Evolutionary conservation across 1,284 basidiomycete genomes (phyloP), one percentile per base, ranked within the genome.

Genomic region (Meripilus lineatus): DNA sequence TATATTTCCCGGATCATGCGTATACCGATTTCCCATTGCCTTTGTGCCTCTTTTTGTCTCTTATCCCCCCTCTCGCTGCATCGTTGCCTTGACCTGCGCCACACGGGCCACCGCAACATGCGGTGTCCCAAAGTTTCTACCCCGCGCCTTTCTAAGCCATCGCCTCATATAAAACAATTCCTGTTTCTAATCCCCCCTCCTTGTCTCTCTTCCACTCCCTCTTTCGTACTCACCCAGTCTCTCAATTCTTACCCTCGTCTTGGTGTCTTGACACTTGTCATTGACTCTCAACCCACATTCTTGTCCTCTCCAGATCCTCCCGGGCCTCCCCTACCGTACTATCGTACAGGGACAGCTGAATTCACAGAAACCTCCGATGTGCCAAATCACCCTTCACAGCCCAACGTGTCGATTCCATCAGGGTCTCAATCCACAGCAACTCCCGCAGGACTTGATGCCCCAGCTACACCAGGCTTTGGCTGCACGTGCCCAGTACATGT

Each of bases 311-410:
- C 32, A 23, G 28, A 23, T 44, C 24, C 17, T 34, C 28, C n/a
- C 8, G 18, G 24, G 26, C 32, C 32, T 40, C 28, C 37, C 43
- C 44, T 52, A 46, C 44, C 26, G 57, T 63, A 45, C 63, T 37
- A 64, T 68, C 40, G 65, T 67, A 41, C 61, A 65, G 32, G 62
- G 64, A 32, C 67, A 68, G 34, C 70, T 35, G 21, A 18, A 32
- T 26, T 52, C 15, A 8, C n/a, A n/a, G 22, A 37, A 2, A 42
- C 38, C n/a, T 49, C 50, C 45, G 45, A 44, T 35, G 23, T 23
- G 5, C 33, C 34, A 28, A 30, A 25, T 4, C 33, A 18, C 28
- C 34, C 28, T n/a, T 25, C 23, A 21, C 21, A 40, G 17, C 17
- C 36, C 20, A 3, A 24, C 15, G 23, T 32, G 14, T n/a, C n/a